Base-by-base conservation (phyloP, 2,329 filamentous ascomycete species). In the Aspergillus tanneri region DNA sequence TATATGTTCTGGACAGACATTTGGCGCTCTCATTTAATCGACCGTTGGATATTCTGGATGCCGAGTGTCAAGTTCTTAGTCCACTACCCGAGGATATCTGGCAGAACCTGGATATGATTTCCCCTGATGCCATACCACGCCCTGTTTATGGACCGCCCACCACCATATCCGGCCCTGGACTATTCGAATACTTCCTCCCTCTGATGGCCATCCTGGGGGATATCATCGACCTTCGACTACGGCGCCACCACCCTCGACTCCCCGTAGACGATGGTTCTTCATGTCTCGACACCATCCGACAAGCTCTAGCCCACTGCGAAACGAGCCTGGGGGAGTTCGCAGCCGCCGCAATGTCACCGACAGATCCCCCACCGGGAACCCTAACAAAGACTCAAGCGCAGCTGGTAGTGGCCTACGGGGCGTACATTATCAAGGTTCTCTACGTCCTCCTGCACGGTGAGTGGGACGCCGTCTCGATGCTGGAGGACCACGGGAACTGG, bases 121-220 rank as follows among this genome's bases (percentile, higher is more conserved):
- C 61, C 7, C 46, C 58, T 0, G 50, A 56, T 5, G 61, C 62
- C 8, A 55, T 73, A 8, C 72, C 72, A 0, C 52, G 58, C 0
- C 63, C 69, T 7, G 50, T 59, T 0, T 51, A 71, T 3, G 75
- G 75, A 0, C 72, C 75, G 2, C 67, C 54, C 4, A 59, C 52
- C 5, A 53, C 55, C 14, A 52, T 67, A 25, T 69, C 71, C 0
- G 75, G 76, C 1, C 67, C 68, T 3, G 71, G 72, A 1, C 73
- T 77, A 28, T 78, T 78, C 37, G 75, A 77, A 50, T 78, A 72
- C 49, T 78, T 79, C 43, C 60, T 79, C 3, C 76, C 76, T 0
- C 62, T 78, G 1, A 77, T 77, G 71, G 66, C 69, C 1, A 74
- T 77, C 5, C 66, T 78, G 0, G 76, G 76, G 0, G 73, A 78